A percentile compares a stretch with the other conserved stretches of the same genome.
Evolutionary conservation across 345 rosid genomes (phyloP).

Genomic region (Tarenaya hassleriana): DNA sequence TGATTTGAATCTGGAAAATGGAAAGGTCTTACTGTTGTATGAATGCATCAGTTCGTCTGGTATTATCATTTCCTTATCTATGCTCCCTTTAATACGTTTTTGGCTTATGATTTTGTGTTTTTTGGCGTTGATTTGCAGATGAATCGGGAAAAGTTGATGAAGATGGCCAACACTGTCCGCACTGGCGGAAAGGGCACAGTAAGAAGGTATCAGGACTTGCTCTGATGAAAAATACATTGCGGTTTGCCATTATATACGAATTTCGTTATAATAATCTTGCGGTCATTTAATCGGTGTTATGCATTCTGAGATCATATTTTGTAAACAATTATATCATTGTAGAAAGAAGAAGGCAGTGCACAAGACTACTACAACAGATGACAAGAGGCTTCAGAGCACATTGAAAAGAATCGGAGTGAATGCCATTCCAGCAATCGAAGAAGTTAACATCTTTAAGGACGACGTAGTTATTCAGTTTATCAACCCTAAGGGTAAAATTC

Average conservation of each 20-base stretch:
- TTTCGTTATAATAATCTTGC: neutral
- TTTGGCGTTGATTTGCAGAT: constrained; percentile 36
- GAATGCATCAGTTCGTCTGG: too few relatives aligned
- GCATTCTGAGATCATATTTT: neutral
- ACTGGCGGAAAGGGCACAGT: constrained; percentile 97
- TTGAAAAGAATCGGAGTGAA: constrained; percentile 92
- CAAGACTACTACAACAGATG: constrained; percentile 94
- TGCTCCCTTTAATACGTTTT: neutral
- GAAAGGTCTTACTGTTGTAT: too few relatives aligned
- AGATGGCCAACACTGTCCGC: constrained; percentile 95
- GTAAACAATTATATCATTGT: neutral
- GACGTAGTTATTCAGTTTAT: constrained; percentile 81
- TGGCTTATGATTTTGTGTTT: neutral
- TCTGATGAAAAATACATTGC: too few relatives aligned
- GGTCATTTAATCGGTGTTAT: neutral
- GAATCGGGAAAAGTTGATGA: constrained; percentile 83
- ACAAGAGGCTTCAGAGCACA: constrained; percentile 94
- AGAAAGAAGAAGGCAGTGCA: constrained; percentile 99
- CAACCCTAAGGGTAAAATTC: constrained; percentile 72
- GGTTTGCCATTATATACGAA: neutral
- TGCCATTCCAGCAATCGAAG: constrained; percentile 86
- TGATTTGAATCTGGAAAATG: too few relatives aligned
- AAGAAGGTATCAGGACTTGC: constrained; percentile 46
- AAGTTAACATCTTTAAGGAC: constrained; percentile 96
- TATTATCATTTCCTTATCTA: too few relatives aligned